phyloP scores from a whole-genome alignment of 140 eudicot genomes.

The Flaveria floridana region DNA sequence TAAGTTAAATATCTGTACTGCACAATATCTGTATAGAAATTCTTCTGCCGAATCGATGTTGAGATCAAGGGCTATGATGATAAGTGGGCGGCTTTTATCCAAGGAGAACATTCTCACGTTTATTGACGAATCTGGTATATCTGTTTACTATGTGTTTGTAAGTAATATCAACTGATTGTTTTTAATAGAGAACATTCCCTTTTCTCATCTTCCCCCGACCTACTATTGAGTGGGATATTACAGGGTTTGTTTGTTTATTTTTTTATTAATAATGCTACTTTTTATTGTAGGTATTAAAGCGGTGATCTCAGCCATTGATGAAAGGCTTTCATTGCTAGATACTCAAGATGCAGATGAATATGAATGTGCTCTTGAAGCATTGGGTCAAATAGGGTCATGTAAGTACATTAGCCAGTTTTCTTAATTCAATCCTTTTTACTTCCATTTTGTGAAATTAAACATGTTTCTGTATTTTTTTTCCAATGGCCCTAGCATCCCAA shows the following conservation, averaged over 20 bases:
- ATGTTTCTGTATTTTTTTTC: slow-evolving; percentile 10
- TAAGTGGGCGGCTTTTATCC: slow-evolving; percentile 81
- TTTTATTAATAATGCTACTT: background rate
- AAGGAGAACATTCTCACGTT: slow-evolving; percentile 60
- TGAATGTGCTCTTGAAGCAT: slow-evolving; percentile 92
- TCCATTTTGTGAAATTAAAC: slow-evolving; percentile 4
- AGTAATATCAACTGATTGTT: background rate
- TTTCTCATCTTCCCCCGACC: too few relatives aligned
- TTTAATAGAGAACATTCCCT: background rate
- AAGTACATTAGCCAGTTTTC: slow-evolving; percentile 35
- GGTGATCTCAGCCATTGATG: slow-evolving; percentile 68
- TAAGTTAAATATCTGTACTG: background rate
- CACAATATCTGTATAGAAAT: slow-evolving; percentile 42
- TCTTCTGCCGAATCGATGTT: slow-evolving; percentile 66
- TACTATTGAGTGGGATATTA: too few relatives aligned
- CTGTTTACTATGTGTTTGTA: background rate
- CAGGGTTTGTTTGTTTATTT: too few relatives aligned
- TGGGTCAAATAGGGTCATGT: slow-evolving; percentile 92
- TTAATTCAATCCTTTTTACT: background rate
- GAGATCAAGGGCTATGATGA: slow-evolving; percentile 95
- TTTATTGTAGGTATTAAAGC: slow-evolving; percentile 53
- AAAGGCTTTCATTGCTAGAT: slow-evolving; percentile 54
- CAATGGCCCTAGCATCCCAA: slow-evolving; percentile 48
- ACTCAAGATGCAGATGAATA: slow-evolving; percentile 76
- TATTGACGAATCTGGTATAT: slow-evolving; percentile 57